Evolutionary conservation across 1,139 yeast species (phyloP).

Genomic region (Saccharomyces hybrid): DNA sequence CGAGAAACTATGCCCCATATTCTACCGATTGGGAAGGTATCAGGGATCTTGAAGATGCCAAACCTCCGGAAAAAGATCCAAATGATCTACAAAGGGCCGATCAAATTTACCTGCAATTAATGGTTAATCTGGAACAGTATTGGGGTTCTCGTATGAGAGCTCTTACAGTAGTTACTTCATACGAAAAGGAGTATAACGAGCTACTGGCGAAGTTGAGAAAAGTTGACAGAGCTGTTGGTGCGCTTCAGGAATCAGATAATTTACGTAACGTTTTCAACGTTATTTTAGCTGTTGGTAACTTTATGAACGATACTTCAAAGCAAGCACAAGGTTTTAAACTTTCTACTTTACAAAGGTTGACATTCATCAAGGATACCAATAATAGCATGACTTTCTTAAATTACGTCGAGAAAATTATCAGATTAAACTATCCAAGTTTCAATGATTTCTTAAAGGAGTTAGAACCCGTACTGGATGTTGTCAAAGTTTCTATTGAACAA

Average conservation of each 20-base stretch:
- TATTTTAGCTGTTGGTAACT: conserved; percentile 74
- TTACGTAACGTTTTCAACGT: conserved; percentile 64
- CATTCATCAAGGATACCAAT: conserved; percentile 70
- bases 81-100: conserved; percentile 69
- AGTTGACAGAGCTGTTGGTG: conserved; percentile 58
- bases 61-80: conserved; percentile 67
- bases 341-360: conserved; percentile 63
- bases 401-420: conserved; percentile 65
- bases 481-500: conserved; percentile 63
- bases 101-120: conserved; percentile 62
- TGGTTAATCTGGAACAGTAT: conserved; percentile 67
- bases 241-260: conserved; percentile 50
- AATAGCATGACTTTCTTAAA: conserved; percentile 74
- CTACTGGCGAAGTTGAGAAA: conserved; percentile 51
- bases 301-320: conserved; percentile 71
- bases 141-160: conserved; percentile 79
- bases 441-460: conserved; percentile 54
- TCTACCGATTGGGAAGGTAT: conserved; percentile 44
- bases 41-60: conserved; percentile 25
- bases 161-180: conserved; percentile 49
- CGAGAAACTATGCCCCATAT: conserved; percentile 63
- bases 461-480: conserved; percentile 49
- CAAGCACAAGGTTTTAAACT: conserved; percentile 77
- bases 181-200: conserved; percentile 67
- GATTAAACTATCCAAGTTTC: conserved; percentile 62